phyloP scores from a whole-genome alignment of 2,329 filamentous ascomycete species.

The Colletotrichum costaricense region DNA sequence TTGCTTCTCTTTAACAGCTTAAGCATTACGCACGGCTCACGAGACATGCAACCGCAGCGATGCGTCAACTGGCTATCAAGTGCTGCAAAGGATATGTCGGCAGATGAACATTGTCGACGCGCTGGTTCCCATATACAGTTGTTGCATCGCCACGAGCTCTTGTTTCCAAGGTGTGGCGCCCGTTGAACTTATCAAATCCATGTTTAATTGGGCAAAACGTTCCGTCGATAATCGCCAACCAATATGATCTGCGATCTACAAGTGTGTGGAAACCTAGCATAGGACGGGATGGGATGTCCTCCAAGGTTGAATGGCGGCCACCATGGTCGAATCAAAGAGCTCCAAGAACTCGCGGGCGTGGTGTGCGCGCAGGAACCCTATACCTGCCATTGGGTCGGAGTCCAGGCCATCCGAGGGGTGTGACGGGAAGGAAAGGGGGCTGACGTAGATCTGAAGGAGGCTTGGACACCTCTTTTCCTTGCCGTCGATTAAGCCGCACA shows the following conservation, averaged over 20 bases:
- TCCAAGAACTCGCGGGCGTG: not conserved
- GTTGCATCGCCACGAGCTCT: not conserved
- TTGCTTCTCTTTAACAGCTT: not conserved
- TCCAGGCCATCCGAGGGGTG: conserved; percentile 19
- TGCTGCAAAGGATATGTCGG: not conserved
- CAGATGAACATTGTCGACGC: not conserved
- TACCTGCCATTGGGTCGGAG: conserved; percentile 9
- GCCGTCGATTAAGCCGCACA: conserved; percentile 5
- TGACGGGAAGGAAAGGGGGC: conserved; percentile 8
- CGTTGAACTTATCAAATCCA: not conserved
- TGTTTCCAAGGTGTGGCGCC: not conserved
- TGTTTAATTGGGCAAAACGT: not conserved
- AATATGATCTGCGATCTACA: conserved; percentile 21
- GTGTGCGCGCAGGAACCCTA: conserved; percentile 20
- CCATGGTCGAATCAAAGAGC: conserved; percentile 26
- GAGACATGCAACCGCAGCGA: not conserved
- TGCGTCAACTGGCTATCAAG: not conserved
- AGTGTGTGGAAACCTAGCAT: not conserved
- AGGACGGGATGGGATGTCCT: conserved; percentile 1
- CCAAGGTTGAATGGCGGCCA: conserved; percentile 2
- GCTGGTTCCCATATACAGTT: not conserved
- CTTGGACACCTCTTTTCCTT: not conserved
- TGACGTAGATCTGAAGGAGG: conserved; percentile 24
- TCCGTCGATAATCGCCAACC: not conserved
- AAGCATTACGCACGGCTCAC: not conserved